These are phyloP conservation scores for Lactarius vividus DNA, from an alignment of 768 basidiomycete species.

Conservation along the genomic window DNA sequence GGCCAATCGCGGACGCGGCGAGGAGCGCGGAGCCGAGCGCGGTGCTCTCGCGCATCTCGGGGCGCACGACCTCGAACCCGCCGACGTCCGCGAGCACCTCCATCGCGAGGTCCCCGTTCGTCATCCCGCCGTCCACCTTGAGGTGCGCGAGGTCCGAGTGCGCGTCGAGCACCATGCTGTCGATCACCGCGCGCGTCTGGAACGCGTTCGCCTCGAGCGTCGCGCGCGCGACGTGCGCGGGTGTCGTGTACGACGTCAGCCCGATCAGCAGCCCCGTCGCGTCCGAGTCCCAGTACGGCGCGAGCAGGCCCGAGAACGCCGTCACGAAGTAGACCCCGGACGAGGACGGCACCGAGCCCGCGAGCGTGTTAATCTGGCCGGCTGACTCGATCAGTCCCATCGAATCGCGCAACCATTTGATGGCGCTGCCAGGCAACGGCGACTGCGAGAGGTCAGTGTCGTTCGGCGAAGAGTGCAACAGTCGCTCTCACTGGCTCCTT, in stretches of 20 bases:
- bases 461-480: background rate
- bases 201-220: constrained; percentile 95
- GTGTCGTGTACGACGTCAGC: constrained; percentile 84
- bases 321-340: constrained; percentile 97
- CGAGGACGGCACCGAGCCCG: constrained; percentile 68
- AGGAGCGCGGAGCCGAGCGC: constrained; percentile 93
- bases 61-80: constrained; percentile 87
- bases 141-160: constrained; percentile 73
- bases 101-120: constrained; percentile 90
- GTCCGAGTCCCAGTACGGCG: constrained; percentile 96
- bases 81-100: constrained; percentile 83
- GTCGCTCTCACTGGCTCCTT: constrained; percentile 82
- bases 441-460: constrained; percentile 43
- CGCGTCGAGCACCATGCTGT: constrained; percentile 94
- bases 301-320: constrained; percentile 92
- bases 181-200: constrained; percentile 92
- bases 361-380: constrained; percentile 80
- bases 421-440: constrained; percentile 93
- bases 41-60: constrained; percentile 96
- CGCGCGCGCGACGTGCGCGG: constrained; percentile 90
- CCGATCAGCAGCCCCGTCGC: constrained; percentile 87
- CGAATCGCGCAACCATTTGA: constrained; percentile 96
- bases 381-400: constrained; percentile 80
- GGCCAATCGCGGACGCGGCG: constrained; percentile 80
- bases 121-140: constrained; percentile 99